These are phyloP conservation scores for Coprinellus micaceus DNA, from an alignment of 768 basidiomycete species.

Conservation along the genomic window DNA sequence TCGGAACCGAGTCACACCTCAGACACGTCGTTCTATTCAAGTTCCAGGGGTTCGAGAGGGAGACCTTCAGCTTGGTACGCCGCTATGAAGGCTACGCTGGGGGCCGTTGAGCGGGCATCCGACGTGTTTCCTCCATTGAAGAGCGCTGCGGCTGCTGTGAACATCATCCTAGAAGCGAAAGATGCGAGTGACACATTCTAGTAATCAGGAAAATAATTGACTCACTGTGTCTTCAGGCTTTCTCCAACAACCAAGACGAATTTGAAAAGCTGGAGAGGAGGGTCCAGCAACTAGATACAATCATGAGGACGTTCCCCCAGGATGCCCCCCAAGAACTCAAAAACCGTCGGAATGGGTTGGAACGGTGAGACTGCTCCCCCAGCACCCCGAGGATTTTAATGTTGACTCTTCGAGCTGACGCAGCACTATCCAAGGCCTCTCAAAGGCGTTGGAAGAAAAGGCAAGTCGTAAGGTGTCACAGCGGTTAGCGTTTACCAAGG, in stretches of 20 bases:
- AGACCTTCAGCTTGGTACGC: no score
- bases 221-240: background rate
- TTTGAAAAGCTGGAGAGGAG: slow-evolving; percentile 26
- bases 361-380: background rate
- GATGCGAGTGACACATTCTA: no score
- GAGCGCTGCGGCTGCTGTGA: background rate
- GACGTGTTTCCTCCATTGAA: background rate
- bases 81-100: background rate
- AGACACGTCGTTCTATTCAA: no score
- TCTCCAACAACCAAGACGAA: slow-evolving; percentile 21
- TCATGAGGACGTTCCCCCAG: background rate
- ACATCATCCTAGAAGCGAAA: background rate
- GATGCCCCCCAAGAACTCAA: background rate
- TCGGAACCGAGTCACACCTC: no score
- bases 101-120: background rate
- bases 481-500: no score
- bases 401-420: no score
- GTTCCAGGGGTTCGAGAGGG: no score
- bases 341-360: background rate
- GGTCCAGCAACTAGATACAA: background rate
- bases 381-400: background rate
- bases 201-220: no score
- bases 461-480: no score
- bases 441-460: no score
- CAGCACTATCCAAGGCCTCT: no score